These are phyloP conservation scores for Neonectria neomacrospora DNA, from an alignment of 2,329 filamentous ascomycete genomes.

Conservation along the genomic window DNA sequence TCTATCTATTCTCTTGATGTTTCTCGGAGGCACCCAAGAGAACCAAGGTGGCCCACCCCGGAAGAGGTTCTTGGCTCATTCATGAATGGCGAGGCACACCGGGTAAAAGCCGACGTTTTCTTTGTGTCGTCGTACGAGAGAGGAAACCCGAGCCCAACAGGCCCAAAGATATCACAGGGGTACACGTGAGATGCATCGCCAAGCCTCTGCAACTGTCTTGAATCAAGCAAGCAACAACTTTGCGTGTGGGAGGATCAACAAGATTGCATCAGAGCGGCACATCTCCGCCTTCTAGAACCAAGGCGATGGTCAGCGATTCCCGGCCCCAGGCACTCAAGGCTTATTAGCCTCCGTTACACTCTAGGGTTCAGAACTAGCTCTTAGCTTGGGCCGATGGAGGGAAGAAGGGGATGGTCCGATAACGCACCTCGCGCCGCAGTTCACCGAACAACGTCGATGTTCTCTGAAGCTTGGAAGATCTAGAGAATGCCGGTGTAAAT, in stretches of 20 bases:
- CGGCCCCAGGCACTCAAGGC: neutral
- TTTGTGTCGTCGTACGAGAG: constrained; percentile 17
- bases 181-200: constrained; percentile 3
- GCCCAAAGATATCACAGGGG: neutral
- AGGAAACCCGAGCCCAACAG: constrained; percentile 14
- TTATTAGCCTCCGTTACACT: neutral
- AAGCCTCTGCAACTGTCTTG: neutral
- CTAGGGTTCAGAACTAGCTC: neutral
- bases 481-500: no score
- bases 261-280: neutral
- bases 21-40: neutral
- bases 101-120: neutral
- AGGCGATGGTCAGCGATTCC: constrained; percentile 14
- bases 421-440: neutral
- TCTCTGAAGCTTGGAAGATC: neutral
- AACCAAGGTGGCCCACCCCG: neutral
- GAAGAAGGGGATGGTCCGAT: neutral
- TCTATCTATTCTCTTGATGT: neutral
- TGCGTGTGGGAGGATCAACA: neutral
- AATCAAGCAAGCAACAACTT: neutral
- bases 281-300: constrained; percentile 20
- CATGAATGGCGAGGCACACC: constrained; percentile 1
- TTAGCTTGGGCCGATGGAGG: neutral
- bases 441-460: neutral
- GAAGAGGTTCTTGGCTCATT: constrained; percentile 10